These are phyloP conservation scores for Pleurotus citrinopileatus DNA, from an alignment of 768 basidiomycete species.

Conservation along the genomic window DNA sequence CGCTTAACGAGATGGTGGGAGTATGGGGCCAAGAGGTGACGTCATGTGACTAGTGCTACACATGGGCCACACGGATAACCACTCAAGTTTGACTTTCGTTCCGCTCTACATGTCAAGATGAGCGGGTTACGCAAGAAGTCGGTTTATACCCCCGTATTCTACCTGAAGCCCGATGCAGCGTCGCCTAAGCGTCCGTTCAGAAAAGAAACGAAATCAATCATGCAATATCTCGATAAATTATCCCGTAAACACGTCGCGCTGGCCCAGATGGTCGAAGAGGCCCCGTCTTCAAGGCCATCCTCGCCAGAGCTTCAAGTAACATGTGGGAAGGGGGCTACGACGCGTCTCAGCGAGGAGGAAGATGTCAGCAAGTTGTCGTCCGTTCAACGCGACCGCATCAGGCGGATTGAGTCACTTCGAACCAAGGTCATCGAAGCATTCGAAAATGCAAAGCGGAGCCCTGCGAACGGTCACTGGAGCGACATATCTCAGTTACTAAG, in stretches of 20 bases:
- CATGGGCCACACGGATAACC: too few species aligned
- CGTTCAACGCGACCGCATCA: slow-evolving; percentile 4
- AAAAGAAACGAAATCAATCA: neutral
- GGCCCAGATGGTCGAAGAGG: slow-evolving; percentile 25
- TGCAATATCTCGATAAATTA: slow-evolving; percentile 11
- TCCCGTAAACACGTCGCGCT: slow-evolving; percentile 24
- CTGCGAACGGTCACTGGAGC: slow-evolving; percentile 46
- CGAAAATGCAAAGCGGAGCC: slow-evolving; percentile 31
- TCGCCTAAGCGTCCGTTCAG: neutral
- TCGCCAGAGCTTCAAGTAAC: slow-evolving; percentile 4
- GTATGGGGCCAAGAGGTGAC: too few species aligned
- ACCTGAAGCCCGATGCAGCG: neutral
- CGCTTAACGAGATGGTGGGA: too few species aligned
- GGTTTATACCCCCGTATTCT: slow-evolving; percentile 5
- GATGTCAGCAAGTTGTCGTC: neutral
- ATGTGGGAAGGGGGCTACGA: neutral
- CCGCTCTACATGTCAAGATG: neutral
- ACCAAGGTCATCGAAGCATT: slow-evolving; percentile 32
- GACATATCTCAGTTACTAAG: slow-evolving; percentile 36
- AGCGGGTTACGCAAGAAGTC: neutral
- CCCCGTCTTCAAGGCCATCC: slow-evolving; percentile 19
- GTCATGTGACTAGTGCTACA: too few species aligned
- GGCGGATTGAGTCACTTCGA: slow-evolving; percentile 28
- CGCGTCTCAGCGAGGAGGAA: neutral
- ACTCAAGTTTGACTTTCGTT: too few species aligned